Percentiles rank a stretch among this genome's conserved stretches.
phyloP scores from a whole-genome alignment of 768 basidiomycete genomes.

The Mrakia blollopis region DNA sequence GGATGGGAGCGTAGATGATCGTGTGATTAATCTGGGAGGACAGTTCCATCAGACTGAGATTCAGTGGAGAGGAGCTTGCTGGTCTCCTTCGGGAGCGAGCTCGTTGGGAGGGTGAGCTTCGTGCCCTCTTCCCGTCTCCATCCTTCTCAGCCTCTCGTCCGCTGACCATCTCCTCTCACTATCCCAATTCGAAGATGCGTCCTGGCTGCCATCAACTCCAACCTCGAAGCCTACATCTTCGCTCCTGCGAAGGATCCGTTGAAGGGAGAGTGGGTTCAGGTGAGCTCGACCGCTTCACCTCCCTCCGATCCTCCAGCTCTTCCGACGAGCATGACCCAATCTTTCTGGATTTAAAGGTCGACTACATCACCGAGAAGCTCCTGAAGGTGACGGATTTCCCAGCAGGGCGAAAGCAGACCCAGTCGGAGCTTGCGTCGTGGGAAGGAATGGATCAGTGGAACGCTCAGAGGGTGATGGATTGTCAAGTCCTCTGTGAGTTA shows the following conservation, averaged over 20 bases:
- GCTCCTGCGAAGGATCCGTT: conserved; percentile 9
- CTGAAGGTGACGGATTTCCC: conserved; percentile 14
- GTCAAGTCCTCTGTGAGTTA: conserved; percentile 18
- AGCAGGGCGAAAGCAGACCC: background rate
- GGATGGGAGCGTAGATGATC: background rate
- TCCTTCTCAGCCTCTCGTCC: background rate
- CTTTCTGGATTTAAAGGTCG: background rate
- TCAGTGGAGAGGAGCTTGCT: conserved; percentile 15
- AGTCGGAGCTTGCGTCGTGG: background rate
- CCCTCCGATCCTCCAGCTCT: background rate
- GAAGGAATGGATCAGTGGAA: conserved; percentile 10
- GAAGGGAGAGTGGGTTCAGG: conserved; percentile 9
- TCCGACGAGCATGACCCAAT: no score
- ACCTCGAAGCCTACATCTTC: conserved; percentile 16
- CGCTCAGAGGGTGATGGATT: conserved; percentile 14
- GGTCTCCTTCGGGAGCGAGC: conserved; percentile 21
- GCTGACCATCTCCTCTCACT: background rate
- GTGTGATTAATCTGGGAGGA: background rate
- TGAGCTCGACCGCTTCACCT: background rate
- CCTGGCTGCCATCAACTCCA: background rate
- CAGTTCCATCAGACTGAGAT: conserved; percentile 4
- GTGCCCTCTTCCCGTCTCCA: background rate
- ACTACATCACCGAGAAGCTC: background rate
- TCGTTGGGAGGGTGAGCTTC: conserved; percentile 19
- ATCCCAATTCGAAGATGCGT: conserved; percentile 5